These are phyloP conservation scores for Nitzschia palea DNA, from an alignment of 108 stramenopile species.

Conservation along the genomic window DNA sequence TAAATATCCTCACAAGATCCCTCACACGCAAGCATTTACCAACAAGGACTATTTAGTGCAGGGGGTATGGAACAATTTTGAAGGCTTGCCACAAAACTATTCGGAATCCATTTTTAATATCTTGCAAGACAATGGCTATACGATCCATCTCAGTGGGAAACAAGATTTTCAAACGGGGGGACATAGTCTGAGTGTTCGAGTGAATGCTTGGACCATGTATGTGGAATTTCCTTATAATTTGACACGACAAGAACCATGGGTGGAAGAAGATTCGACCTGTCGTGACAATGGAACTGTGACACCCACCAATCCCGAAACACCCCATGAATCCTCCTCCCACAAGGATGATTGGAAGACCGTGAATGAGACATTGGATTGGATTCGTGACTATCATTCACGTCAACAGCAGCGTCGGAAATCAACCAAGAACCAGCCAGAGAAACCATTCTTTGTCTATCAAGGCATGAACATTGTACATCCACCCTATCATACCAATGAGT, in stretches of 20 bases:
- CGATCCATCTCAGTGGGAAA: slow-evolving; percentile 10
- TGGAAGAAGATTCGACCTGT: slow-evolving; percentile 8
- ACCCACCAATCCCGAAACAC: background rate
- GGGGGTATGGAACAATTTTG: slow-evolving; percentile 40
- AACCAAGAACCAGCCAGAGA: background rate
- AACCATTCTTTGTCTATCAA: slow-evolving; percentile 36
- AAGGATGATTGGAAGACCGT: slow-evolving; percentile 17
- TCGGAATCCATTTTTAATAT: slow-evolving; percentile 7
- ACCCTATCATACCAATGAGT: slow-evolving; percentile 26
- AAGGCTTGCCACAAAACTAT: slow-evolving; percentile 25
- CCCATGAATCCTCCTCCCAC: background rate
- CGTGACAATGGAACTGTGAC: slow-evolving; percentile 13
- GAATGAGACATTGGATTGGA: slow-evolving; percentile 25
- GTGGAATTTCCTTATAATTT: slow-evolving; percentile 21
- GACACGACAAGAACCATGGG: slow-evolving; percentile 7
- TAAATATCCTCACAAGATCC: slow-evolving; percentile 37
- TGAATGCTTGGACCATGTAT: slow-evolving; percentile 26
- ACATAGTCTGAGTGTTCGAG: slow-evolving; percentile 12
- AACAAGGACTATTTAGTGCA: background rate
- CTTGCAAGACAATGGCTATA: slow-evolving; percentile 11
- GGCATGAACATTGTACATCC: slow-evolving; percentile 42
- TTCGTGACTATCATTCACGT: background rate
- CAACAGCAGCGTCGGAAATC: background rate
- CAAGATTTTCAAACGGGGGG: slow-evolving; percentile 20
- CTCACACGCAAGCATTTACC: slow-evolving; percentile 2